Evolutionary conservation across 2,329 filamentous ascomycete genomes (phyloP).

Genomic region (Phialemoniopsis sp.): DNA sequence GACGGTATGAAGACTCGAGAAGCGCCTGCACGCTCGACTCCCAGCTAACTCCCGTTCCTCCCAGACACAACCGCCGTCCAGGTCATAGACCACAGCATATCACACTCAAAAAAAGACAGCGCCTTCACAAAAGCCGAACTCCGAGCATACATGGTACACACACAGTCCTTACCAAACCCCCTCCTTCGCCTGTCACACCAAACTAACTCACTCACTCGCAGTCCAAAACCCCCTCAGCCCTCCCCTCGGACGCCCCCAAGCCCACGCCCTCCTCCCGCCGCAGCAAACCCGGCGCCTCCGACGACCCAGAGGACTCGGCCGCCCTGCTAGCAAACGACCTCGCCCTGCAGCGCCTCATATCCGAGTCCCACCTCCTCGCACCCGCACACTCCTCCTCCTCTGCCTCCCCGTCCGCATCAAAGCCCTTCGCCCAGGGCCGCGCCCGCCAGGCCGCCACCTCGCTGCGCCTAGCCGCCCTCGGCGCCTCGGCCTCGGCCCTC

Average conservation of each 20-base stretch:
- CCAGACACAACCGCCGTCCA: conserved; percentile 38
- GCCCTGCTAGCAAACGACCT: conserved; percentile 86
- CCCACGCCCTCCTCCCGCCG: neutral
- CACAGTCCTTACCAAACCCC: neutral
- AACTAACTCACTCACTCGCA: conserved; percentile 6
- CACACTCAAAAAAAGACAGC: conserved; percentile 11
- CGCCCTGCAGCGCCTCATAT: conserved; percentile 82
- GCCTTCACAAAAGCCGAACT: conserved; percentile 57
- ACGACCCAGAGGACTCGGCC: conserved; percentile 51
- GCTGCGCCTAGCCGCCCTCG: conserved; percentile 75
- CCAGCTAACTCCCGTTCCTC: conserved; percentile 19
- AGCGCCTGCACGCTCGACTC: conserved; percentile 6
- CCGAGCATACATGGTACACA: conserved; percentile 70
- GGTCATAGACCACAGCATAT: conserved; percentile 57
- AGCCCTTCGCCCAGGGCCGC: conserved; percentile 55
- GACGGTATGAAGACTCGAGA: conserved; percentile 3
- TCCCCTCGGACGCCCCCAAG: neutral
- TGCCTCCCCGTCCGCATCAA: conserved; percentile 32
- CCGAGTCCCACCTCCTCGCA: conserved; percentile 84
- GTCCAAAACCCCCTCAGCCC: conserved; percentile 38
- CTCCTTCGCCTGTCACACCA: neutral
- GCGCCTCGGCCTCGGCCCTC: conserved; percentile 50
- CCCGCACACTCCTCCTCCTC: conserved; percentile 39
- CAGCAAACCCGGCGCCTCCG: conserved; percentile 19
- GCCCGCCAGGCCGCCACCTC: conserved; percentile 80